A percentile compares a stretch with the other conserved stretches of the same genome.
Evolutionary conservation across 768 basidiomycete genomes (phyloP).

Genomic region (Boletus barrowsii): DNA sequence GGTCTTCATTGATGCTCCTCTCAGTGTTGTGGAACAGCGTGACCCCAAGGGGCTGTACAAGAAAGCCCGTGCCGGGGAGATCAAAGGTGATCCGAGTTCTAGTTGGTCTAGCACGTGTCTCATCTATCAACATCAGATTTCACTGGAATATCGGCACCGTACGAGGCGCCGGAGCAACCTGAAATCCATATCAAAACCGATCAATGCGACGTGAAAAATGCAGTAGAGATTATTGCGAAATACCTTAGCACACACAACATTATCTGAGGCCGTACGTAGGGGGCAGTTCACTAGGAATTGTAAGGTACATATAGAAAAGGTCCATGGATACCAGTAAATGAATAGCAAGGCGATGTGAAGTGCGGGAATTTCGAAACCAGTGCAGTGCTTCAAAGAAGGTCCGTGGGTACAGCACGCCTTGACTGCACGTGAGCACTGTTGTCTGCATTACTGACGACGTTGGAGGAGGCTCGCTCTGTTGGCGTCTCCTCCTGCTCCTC

Average conservation of each 20-base stretch:
- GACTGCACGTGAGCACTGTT: conserved; percentile 6
- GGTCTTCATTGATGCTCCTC: conserved; percentile 91
- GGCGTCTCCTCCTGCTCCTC: conserved; percentile 57
- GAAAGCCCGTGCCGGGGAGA: conserved; percentile 92
- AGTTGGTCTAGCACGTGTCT: neutral
- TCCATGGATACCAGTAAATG: conserved; percentile 17
- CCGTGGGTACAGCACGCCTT: conserved; percentile 12
- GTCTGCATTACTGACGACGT: conserved; percentile 6
- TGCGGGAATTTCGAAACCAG: neutral
- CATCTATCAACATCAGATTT: conserved; percentile 63
- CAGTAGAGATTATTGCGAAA: conserved; percentile 72
- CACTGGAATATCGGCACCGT: conserved; percentile 96
- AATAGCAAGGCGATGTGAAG: conserved; percentile 12
- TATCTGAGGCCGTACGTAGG: conserved; percentile 35
- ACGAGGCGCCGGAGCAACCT: conserved; percentile 80
- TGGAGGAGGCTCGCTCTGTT: conserved; percentile 20
- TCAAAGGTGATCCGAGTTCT: conserved; percentile 64
- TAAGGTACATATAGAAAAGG: conserved; percentile 6
- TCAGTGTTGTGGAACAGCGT: conserved; percentile 81
- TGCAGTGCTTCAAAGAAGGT: conserved; percentile 16
- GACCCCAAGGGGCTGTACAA: conserved; percentile 99
- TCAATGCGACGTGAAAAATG: conserved; percentile 70
- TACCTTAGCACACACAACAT: conserved; percentile 73
- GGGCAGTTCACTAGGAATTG: conserved; percentile 10
- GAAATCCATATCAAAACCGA: conserved; percentile 93